Base-by-base conservation (phyloP, 2,329 filamentous ascomycete genomes). In the Trichoderma arundinaceum region DNA sequence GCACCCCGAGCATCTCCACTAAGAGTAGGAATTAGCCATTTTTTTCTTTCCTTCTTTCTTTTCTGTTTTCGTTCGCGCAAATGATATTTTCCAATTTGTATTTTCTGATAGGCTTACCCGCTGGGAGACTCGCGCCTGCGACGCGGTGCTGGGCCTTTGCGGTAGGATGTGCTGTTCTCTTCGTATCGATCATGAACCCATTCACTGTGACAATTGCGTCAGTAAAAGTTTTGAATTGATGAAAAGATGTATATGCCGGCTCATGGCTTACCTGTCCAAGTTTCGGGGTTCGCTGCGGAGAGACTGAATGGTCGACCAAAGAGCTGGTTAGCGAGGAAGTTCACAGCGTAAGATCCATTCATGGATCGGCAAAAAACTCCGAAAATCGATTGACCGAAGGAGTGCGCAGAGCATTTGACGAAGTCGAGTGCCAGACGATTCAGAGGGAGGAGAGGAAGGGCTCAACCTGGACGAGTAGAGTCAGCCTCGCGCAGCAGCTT, bases 121-220 rank as follows among this genome's bases (percentile, higher is more conserved):
- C 79, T 79, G 51, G 81, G 81, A 10, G 81, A 80, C 19, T 77
- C 79, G 71, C 80, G 79, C 65, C 78, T 77, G 49, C 79, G 77
- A 71, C 80, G 75, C 67, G 77, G 76, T 72, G 78, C 77, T 71
- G 80, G 77, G 71, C 71, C 75, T 69, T 79, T 73, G 75, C 52
- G 48, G 22, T 9, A 46, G 19, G 32, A n/a, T 39, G 28, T 49
- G 49, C 89, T 84, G 76, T 89, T 86, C 74, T 92, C 91, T 77
- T 95, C 91, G 76, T 88, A 96, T 76, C 89, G 91, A 80, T 96
- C 92, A 77, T 97, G 94, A 72, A 97, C 92, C 94, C 94, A 97
- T 83, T 96, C 93, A 75, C 92, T 92, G 69, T 28, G 28, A 49
- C 43, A 13, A 32, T 7, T 12, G 8, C 2, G 49, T 67, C n/a